phyloP scores from a whole-genome alignment of 1,284 basidiomycete genomes.

The Trichosporon coremiiforme region DNA sequence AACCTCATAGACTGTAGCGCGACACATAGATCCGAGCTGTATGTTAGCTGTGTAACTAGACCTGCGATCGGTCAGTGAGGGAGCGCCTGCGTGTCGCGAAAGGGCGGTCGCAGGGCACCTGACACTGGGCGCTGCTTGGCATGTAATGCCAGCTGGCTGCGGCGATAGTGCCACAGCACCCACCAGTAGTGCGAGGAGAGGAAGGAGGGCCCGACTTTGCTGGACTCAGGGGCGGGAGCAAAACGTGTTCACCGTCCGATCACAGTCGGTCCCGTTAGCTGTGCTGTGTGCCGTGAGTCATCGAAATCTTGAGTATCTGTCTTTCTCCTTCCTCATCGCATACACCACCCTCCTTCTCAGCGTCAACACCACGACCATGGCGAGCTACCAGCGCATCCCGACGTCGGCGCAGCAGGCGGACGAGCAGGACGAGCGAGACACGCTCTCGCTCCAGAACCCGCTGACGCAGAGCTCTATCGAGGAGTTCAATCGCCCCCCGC shows the following conservation, averaged over 20 bases:
- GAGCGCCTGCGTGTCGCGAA: not conserved
- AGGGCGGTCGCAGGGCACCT: no score
- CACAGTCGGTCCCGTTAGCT: not conserved
- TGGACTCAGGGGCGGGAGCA: slow-evolving; percentile 1
- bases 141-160: not conserved
- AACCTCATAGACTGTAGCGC: not conserved
- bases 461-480: slow-evolving; percentile 31
- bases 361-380: slow-evolving; percentile 20
- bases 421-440: slow-evolving; percentile 20
- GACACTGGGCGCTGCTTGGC: not conserved
- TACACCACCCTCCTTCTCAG: not conserved
- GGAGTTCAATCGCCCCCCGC: slow-evolving; percentile 51
- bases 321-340: not conserved
- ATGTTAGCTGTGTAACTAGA: slow-evolving; percentile 4
- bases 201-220: not conserved
- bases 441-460: slow-evolving; percentile 27
- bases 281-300: not conserved
- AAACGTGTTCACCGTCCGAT: slow-evolving; percentile 5
- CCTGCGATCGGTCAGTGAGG: not conserved
- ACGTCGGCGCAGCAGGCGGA: slow-evolving; percentile 22
- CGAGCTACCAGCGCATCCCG: slow-evolving; percentile 30
- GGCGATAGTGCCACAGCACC: not conserved
- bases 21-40: slow-evolving; percentile 8
- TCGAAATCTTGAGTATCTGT: not conserved
- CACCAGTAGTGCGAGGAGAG: not conserved